Base-by-base conservation (phyloP, 2,329 filamentous ascomycete genomes). In the Corniculantispora saksenae region DNA sequence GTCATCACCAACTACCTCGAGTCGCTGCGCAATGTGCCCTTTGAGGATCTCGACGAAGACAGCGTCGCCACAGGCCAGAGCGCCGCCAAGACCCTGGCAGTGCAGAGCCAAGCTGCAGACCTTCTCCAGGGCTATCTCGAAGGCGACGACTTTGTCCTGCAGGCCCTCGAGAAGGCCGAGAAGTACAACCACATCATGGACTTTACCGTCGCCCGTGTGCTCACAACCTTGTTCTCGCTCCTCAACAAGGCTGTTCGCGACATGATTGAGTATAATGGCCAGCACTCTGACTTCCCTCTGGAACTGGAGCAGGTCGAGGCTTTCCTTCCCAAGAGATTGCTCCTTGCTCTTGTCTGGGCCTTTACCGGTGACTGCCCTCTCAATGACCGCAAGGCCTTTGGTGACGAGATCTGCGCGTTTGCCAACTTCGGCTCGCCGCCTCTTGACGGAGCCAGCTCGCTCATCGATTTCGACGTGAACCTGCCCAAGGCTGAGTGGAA, bases 151-250 rank as follows among this genome's bases (percentile, higher is more conserved):
- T 94, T 99, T 72, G 89, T 98, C 51, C 80, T 89, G 32, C 89
- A 91, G 68, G 91, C 90, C 3, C 85, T 99, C 5, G 85, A 89
- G 61, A 85, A 92, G 75, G 93, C 94, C 4, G 85, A 87, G 71
- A 85, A 86, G 68, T 96, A 92, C 81, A 92, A 90, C 68, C 95
- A 99, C 77, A 99, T 99, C 75, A 99, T 99, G 95, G 93, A 97
- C 71, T 99, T 95, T 75, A 98, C 95, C 0, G 86, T 92, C 58
- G 92, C 94, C 58, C 92, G 95, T 64, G 94, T 93, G 5, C 85
- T 99, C 43, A 95, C 90, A 68, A 99, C 95, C 0, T 81, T 99
- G 23, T 99, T 99, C 82, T 98, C 94, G 51, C 84, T 99, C 29
- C 82, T 99, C 65, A 97, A 97, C 80, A 98, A 99, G 80, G 87